phyloP scores from a whole-genome alignment of 768 basidiomycete genomes.

The Atractiella rhizophila region DNA sequence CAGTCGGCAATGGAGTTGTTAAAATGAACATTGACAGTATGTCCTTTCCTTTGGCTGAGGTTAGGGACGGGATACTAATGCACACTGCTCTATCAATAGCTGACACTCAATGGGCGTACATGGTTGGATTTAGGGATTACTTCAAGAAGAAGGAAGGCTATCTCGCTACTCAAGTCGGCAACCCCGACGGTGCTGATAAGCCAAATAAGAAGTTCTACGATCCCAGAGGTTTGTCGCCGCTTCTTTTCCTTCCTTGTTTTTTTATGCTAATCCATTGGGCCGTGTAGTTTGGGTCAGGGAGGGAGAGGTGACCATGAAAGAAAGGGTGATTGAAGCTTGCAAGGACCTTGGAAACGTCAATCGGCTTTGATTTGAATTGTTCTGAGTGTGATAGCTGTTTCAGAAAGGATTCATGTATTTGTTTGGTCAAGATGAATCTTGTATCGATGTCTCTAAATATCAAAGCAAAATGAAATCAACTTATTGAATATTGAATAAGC shows the following conservation, averaged over 20 bases:
- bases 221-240: not conserved
- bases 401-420: too few species aligned
- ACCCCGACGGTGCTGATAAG: constrained; percentile 88
- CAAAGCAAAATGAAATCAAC: too few species aligned
- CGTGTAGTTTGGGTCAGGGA: constrained; percentile 70
- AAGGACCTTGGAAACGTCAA: constrained; percentile 48
- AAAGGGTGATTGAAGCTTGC: constrained; percentile 83
- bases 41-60: not conserved
- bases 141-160: constrained; percentile 63
- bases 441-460: too few species aligned
- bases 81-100: constrained; percentile 3
- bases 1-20: constrained; percentile 73
- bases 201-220: constrained; percentile 68
- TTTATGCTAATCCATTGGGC: not conserved
- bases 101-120: constrained; percentile 57
- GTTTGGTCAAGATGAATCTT: too few species aligned
- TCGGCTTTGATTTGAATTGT: constrained; percentile 8
- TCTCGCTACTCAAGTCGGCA: constrained; percentile 72
- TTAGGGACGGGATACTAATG: not conserved
- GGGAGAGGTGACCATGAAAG: constrained; percentile 74
- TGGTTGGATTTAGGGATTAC: constrained; percentile 38
- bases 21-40: constrained; percentile 67
- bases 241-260: not conserved
- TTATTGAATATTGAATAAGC: too few species aligned
- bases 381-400: too few species aligned